Evolutionary conservation across 106 monocot genomes (phyloP), one percentile per base, ranked within the genome.

Genomic region (Narthecium ossifragum): DNA sequence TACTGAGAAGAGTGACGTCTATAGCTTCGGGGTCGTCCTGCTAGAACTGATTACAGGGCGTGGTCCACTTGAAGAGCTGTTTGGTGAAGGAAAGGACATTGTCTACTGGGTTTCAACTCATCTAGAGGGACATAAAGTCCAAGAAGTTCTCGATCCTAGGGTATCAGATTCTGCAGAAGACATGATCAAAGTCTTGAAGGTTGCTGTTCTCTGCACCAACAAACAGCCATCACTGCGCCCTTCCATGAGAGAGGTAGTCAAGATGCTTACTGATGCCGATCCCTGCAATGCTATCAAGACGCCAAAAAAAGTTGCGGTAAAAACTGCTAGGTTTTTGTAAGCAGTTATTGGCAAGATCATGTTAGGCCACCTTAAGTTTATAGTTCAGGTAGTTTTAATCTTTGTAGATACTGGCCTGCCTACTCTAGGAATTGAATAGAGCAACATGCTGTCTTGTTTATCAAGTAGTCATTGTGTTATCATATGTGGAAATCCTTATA

Each of bases 181-280:
- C 18, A 75, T 75, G 73, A 72, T 75, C 26, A 72, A 75, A 57
- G 79, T 93, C 18, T 51, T 93, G 63, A 88, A 76, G 66, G 46
- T 93, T 51, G 93, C 93, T 0, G 45, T 81, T 26, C 69, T 93
- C 13, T 93, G 88, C 70, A 88, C 88, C 15, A 39, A 78, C 34
- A 82, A 62, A 28, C 30, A 74, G 56, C 93, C 88, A 4, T 59
- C 78, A 2, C 27, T 75, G 34, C 78, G 93, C 0, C 93, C 93
- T 9, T 73, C 85, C 9, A 88, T 93, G 93, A 75, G 85, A 40
- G 81, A 85, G 41, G 93, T 93, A 2, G 88, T 94, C 31, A 80
- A 82, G 22, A 89, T 89, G 93, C 79, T 94, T 26, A 24, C 45
- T 4, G 82, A 90, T 62, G 73, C 77, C 22, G 73, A 64, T 68